A percentile compares a stretch with the other conserved stretches of the same genome.
These are phyloP conservation scores for Calonectria ilicicola DNA, from an alignment of 2,329 filamentous ascomycete genomes.

Conservation along the genomic window DNA sequence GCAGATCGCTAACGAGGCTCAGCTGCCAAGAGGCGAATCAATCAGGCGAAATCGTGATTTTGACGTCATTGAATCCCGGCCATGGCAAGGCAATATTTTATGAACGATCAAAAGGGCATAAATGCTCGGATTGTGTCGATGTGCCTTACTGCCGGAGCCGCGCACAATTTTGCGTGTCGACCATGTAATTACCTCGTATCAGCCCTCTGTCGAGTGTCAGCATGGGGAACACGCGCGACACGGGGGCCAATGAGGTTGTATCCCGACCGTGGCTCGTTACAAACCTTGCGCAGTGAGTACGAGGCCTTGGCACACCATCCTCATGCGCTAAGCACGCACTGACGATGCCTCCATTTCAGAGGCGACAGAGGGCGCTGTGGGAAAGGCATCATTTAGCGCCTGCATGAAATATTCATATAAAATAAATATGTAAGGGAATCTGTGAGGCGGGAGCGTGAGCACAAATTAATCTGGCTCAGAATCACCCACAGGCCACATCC, in stretches of 20 bases:
- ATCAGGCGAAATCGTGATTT: neutral
- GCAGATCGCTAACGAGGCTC: neutral
- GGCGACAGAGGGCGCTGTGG: neutral
- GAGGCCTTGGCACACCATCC: neutral
- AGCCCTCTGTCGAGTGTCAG: neutral
- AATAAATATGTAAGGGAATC: neutral
- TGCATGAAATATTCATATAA: neutral
- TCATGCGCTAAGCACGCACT: neutral
- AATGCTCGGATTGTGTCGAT: neutral
- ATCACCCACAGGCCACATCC: neutral
- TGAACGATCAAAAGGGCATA: neutral
- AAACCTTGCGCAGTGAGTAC: slow-evolving; percentile 1
- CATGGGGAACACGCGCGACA: neutral
- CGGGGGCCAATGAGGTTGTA: neutral
- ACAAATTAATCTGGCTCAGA: neutral
- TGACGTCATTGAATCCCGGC: neutral
- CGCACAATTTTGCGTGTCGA: neutral
- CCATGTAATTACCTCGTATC: neutral
- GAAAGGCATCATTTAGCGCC: no score
- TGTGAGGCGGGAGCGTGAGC: neutral
- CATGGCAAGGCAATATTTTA: neutral
- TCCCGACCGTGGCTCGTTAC: neutral
- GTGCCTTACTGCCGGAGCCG: neutral
- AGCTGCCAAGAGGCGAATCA: neutral
- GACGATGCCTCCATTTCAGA: neutral